Evolutionary conservation across 345 rosid genomes (phyloP).

Genomic region (Alliaria petiolata): DNA sequence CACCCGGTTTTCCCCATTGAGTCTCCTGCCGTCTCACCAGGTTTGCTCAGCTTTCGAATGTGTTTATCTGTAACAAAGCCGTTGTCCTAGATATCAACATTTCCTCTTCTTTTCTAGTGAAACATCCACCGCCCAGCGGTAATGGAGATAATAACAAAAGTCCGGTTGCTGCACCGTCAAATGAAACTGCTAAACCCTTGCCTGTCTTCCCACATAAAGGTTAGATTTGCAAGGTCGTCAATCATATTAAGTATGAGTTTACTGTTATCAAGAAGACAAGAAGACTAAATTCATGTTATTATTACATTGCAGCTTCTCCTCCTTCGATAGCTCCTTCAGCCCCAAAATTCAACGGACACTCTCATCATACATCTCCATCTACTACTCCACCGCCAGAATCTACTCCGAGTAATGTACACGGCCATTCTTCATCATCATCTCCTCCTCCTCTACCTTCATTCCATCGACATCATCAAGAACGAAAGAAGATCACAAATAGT

Average conservation of each 20-base stretch:
- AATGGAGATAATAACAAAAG: conserved; percentile 34
- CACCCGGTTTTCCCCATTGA: conserved; percentile 21
- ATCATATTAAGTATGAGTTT: background rate
- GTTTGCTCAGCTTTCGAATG: conserved; percentile 17
- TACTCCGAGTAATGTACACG: conserved; percentile 27
- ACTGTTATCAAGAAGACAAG: background rate
- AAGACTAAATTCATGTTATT: background rate
- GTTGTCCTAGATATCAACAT: conserved; percentile 15
- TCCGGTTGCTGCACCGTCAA: conserved; percentile 59
- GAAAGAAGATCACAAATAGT: conserved; percentile 28
- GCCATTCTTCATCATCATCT: conserved; percentile 36
- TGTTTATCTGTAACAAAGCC: background rate
- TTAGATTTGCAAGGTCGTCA: conserved; percentile 1
- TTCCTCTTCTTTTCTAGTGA: conserved; percentile 31
- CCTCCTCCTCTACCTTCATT: conserved; percentile 50
- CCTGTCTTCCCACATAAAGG: conserved; percentile 50
- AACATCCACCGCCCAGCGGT: conserved; percentile 40
- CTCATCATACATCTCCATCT: conserved; percentile 14
- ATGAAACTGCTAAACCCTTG: conserved; percentile 37
- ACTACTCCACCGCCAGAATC: conserved; percentile 26
- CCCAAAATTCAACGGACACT: conserved; percentile 6
- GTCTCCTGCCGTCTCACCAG: conserved; percentile 31
- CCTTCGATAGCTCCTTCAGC: conserved; percentile 21
- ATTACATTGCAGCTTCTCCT: conserved; percentile 23
- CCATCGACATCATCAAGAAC: conserved; percentile 38